These are phyloP conservation scores for Lepidium sativum DNA, from an alignment of 345 rosid genomes.

Conservation along the genomic window DNA sequence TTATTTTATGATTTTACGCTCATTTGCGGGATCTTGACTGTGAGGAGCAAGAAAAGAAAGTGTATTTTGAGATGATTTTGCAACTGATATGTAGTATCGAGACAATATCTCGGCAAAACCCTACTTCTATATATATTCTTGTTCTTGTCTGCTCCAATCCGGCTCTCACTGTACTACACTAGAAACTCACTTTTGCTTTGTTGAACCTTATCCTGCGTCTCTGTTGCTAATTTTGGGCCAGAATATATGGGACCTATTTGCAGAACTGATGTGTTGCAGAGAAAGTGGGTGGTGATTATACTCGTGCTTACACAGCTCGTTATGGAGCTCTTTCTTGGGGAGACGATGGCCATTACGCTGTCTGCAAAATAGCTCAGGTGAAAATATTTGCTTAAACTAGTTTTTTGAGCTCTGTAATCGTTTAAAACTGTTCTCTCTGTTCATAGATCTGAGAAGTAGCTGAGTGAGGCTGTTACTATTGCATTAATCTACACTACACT, in stretches of 20 bases:
- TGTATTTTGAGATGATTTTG: no score
- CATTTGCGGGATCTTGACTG: no score
- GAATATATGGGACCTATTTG: not conserved
- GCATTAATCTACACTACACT: not conserved
- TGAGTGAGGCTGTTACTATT: not conserved
- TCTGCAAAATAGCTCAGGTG: constrained; percentile 87
- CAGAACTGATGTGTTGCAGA: constrained; percentile 27
- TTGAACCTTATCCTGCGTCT: not conserved
- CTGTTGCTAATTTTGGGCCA: not conserved
- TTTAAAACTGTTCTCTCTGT: not conserved
- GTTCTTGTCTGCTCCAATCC: not conserved
- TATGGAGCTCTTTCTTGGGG: constrained; percentile 69
- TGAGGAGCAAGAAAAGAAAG: no score
- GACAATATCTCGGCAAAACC: no score
- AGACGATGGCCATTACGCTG: constrained; percentile 66
- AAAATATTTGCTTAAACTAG: not conserved
- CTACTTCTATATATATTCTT: no score
- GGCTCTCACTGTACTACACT: not conserved
- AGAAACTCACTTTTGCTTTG: not conserved
- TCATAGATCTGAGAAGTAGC: not conserved
- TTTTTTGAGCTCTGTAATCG: not conserved
- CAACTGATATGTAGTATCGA: no score
- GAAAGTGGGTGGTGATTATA: constrained; percentile 32
- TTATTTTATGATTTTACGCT: no score
- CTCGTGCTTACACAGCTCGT: constrained; percentile 44